phyloP scores from a whole-genome alignment of 2,329 filamentous ascomycete species.

The Conoideocrella luteorostrata region DNA sequence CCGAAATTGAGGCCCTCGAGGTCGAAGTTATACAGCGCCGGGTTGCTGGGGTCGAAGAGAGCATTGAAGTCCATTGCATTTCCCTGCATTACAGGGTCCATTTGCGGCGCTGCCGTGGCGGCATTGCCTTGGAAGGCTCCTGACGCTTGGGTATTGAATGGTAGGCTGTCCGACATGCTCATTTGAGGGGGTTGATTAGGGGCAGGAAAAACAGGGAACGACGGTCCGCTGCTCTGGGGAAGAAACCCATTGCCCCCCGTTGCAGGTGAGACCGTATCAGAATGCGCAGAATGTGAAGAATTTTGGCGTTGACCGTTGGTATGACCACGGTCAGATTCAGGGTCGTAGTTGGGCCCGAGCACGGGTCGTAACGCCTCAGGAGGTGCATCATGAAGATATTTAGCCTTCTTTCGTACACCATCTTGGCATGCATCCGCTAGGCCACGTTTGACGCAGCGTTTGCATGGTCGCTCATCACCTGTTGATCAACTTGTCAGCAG shows the following conservation, averaged over 20 bases:
- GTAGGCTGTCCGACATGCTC: conserved; percentile 40
- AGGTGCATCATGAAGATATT: conserved; percentile 95
- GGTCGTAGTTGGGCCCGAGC: conserved; percentile 64
- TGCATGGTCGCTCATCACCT: conserved; percentile 94
- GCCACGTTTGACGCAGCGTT: conserved; percentile 88
- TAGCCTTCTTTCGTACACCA: conserved; percentile 96
- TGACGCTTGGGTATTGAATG: conserved; percentile 61
- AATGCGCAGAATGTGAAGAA: conserved; percentile 41
- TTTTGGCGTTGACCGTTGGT: conserved; percentile 41
- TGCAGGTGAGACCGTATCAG: conserved; percentile 34
- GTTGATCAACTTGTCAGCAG: conserved; percentile 22
- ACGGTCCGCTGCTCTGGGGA: conserved; percentile 36
- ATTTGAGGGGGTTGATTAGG: conserved; percentile 39
- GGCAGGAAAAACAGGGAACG: conserved; percentile 45
- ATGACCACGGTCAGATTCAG: conserved; percentile 40
- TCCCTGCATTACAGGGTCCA: conserved; percentile 42
- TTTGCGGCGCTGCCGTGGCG: conserved; percentile 41
- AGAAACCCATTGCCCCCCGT: conserved; percentile 40
- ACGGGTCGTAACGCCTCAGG: conserved; percentile 85
- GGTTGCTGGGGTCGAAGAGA: conserved; percentile 86
- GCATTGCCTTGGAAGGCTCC: conserved; percentile 58
- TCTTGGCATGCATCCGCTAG: conserved; percentile 90
- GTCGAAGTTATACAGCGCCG: conserved; percentile 91
- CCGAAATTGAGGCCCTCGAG: conserved; percentile 83
- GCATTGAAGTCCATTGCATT: conserved; percentile 48